Base-by-base conservation (phyloP, 139 green algal genomes). In the Chlamydomonas sp. region DNA sequence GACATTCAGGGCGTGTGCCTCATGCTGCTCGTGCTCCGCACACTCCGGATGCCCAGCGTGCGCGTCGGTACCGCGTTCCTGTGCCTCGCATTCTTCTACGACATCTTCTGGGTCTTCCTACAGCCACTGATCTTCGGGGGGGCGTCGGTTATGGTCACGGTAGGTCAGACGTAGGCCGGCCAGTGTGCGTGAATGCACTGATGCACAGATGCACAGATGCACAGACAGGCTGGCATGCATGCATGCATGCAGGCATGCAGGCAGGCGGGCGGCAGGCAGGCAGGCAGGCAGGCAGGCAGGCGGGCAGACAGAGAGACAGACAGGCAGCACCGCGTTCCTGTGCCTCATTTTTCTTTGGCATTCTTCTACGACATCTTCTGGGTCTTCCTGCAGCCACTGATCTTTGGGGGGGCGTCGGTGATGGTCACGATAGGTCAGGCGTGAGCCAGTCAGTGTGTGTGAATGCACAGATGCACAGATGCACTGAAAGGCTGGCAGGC, bases 31-130 rank as follows among this genome's bases (percentile, higher is more conserved):
- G 20, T 13, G 20, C 43, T 26, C 16, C 13, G 16, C 16, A 54
- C 43, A 54, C 16, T 26, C 43, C 13, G 43, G 20, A 54, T 54
- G 43, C 13, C 16, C 5, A 54, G 30, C 29, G 38, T 49, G 1
- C 36, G 28, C 29, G 4, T 29, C 20, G 10, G 58, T 37, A 38
- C 58, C 36, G 29, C 31, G 5, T 38, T 37, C 4, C 3, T 69
- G 5, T 30, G 5, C 3, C 34, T 5, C 54, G 35, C 20, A 69
- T 86, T 95, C 48, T 34, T 76, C 2, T 92, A 92, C 73, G 85
- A 96, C 78, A 83, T 97, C 22, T 97, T 95, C 75, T 97, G 87
- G 88, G 92, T 98, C 22, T 98, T 96, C 83, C 68, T 98, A 28
- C 87, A 93, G 75, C 92, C 92, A 3, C 35, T 87, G 30, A 67